Evolutionary conservation across 2,329 filamentous ascomycete species (phyloP).

Genomic region (Claviceps sp.): DNA sequence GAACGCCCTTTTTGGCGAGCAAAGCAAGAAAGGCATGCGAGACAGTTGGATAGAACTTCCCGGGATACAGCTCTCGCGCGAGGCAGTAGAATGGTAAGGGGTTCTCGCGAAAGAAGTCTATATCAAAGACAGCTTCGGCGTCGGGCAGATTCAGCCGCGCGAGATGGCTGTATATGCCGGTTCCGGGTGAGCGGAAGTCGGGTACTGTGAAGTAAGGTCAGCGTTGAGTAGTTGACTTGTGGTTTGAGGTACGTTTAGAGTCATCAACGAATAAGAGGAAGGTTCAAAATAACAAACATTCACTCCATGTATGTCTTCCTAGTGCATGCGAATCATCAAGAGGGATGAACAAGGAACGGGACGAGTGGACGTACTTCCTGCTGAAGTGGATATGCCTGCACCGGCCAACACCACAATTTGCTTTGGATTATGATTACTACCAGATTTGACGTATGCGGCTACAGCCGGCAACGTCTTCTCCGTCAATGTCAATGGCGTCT

Average conservation of each 20-base stretch:
- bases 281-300: too few relatives aligned
- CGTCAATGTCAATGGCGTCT: slow-evolving; percentile 49
- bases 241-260: too few relatives aligned
- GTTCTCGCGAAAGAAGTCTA: slow-evolving; percentile 72
- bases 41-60: slow-evolving; percentile 76
- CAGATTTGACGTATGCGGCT: slow-evolving; percentile 53
- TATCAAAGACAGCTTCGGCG: slow-evolving; percentile 89
- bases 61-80: slow-evolving; percentile 84
- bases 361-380: slow-evolving; percentile 36
- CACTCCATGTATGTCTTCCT: too few relatives aligned
- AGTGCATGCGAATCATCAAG: too few relatives aligned
- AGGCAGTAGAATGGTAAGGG: slow-evolving; percentile 86
- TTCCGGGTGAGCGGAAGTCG: slow-evolving; percentile 87
- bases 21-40: slow-evolving; percentile 81
- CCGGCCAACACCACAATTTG: slow-evolving; percentile 82
- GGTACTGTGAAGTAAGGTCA: slow-evolving; percentile 44
- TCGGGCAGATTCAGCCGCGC: slow-evolving; percentile 74
- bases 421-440: slow-evolving; percentile 39
- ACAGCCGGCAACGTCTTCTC: slow-evolving; percentile 59
- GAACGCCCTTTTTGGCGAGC: slow-evolving; percentile 62
- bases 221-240: background rate
- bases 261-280: too few relatives aligned
- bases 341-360: background rate
- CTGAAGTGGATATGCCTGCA: slow-evolving; percentile 71
- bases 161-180: slow-evolving; percentile 87